Evolutionary conservation across 331 rosid species (phyloP), one percentile per base, ranked within the genome.

Genomic region (Malus hybrid): DNA sequence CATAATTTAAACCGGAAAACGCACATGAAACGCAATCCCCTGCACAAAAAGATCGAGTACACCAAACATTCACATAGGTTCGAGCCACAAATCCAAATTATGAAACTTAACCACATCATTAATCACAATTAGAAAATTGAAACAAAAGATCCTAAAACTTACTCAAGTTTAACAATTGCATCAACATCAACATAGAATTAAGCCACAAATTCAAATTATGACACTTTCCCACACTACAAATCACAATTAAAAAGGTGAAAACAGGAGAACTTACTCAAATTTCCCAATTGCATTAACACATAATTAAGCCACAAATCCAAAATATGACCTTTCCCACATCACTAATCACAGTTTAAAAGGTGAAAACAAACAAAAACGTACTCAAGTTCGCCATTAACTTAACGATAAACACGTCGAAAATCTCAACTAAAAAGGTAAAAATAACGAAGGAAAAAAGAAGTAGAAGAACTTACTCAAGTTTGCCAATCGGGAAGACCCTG

Each of bases 1-100:
- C 98, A 93, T 89, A 93, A 71, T 39, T 91, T 93, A 85, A 93
- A 93, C 50, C 98, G 90, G 34, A 91, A 91, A 18, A 79, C 82
- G 64, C 98, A 83, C 95, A 93, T 88, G 71, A 93, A 89, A 3
- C 95, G 71, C 89, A 91, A 74, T 4, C 93, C 96, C 81, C 98
- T 93, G 73, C 60, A 22, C 34, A 7, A 7, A 78, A 71, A 34
- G 3, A 20, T 6, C 68, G 33, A 20, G 32, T 1, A 33, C 62
- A 36, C 29, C 19, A 28, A 34, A 13, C 18, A 36, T 24, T 36
- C n/a, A 24, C n/a, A 3, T 42, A 55, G 44, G 34, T 20, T 48
- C n/a, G 6, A 57, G 24, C 28, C 72, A 71, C 7, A 53, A 52
- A 10, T 52, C 39, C 2, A 58, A 52, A 52, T 16, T 52, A 52